Percentiles rank a stretch among this genome's conserved stretches.
These are phyloP conservation scores for Phytophthora pluvialis DNA, from an alignment of 352 stramenopile species.

Conservation along the genomic window DNA sequence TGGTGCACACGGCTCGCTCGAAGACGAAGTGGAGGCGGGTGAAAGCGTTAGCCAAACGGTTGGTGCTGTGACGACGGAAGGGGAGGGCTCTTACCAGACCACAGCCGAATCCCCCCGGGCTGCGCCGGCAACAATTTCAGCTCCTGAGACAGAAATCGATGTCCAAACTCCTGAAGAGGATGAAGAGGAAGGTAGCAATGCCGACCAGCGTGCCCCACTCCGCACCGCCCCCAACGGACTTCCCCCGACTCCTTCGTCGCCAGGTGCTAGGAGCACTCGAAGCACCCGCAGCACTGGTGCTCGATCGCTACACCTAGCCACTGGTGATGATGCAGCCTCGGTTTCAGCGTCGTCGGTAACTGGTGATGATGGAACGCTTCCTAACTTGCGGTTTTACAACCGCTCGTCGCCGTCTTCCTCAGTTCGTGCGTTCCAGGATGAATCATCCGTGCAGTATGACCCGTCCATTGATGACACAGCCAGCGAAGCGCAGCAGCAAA, in stretches of 20 bases:
- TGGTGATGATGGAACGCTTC: conserved; percentile 56
- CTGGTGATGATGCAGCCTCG: conserved; percentile 47
- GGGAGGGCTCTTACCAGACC: conserved; percentile 71
- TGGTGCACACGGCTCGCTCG: conserved; percentile 36
- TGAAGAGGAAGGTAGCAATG: conserved; percentile 49
- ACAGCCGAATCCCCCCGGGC: conserved; percentile 71
- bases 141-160: conserved; percentile 76
- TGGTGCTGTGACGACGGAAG: conserved; percentile 74
- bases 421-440: conserved; percentile 79
- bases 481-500: conserved; percentile 63
- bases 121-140: conserved; percentile 36
- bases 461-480: conserved; percentile 73
- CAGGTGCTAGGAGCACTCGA: conserved; percentile 45
- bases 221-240: conserved; percentile 24
- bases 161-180: conserved; percentile 47
- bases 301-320: conserved; percentile 42
- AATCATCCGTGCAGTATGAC: conserved; percentile 71
- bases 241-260: conserved; percentile 39
- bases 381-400: conserved; percentile 67
- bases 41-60: conserved; percentile 68
- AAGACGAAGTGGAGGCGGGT: conserved; percentile 50
- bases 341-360: conserved; percentile 51
- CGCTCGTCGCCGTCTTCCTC: conserved; percentile 84
- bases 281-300: conserved; percentile 35
- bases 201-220: conserved; percentile 29